Conservation (phyloP, 345 rosid genomes). For the Alliaria petiolata region DNA sequence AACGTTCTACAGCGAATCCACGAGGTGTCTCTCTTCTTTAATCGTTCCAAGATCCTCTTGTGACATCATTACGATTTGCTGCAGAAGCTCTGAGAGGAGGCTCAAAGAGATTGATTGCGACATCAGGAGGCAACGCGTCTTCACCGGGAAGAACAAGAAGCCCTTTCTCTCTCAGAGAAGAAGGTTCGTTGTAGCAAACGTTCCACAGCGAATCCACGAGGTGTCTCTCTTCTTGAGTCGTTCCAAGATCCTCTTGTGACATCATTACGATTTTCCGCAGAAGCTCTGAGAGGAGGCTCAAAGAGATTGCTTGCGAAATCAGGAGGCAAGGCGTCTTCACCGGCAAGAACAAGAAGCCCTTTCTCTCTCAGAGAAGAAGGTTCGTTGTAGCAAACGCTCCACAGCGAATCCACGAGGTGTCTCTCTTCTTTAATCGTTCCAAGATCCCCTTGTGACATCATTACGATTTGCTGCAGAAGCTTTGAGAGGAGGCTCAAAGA, state of each 20-base stretch:
- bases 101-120: constrained; percentile 74
- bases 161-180: constrained; percentile 65
- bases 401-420: constrained; percentile 48
- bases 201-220: constrained; percentile 29
- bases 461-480: constrained; percentile 58
- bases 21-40: constrained; percentile 79
- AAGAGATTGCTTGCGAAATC: constrained; percentile 81
- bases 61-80: constrained; percentile 56
- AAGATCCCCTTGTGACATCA: constrained; percentile 49
- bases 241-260: not conserved
- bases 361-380: constrained; percentile 71
- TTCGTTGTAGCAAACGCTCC: constrained; percentile 65
- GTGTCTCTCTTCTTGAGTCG: too few species aligned
- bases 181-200: constrained; percentile 67
- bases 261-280: constrained; percentile 45
- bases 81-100: constrained; percentile 87
- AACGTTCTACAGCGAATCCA: constrained; percentile 70
- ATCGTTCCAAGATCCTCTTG: constrained; percentile 75
- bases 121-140: constrained; percentile 74
- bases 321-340: constrained; percentile 70
- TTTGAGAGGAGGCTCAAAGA: constrained; percentile 85
- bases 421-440: constrained; percentile 55
- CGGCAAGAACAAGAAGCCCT: constrained; percentile 77
- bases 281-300: constrained; percentile 85
- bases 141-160: constrained; percentile 83